Evolutionary conservation across 1,284 basidiomycete genomes (phyloP).

Genomic region (Cutaneotrichosporon sp.): DNA sequence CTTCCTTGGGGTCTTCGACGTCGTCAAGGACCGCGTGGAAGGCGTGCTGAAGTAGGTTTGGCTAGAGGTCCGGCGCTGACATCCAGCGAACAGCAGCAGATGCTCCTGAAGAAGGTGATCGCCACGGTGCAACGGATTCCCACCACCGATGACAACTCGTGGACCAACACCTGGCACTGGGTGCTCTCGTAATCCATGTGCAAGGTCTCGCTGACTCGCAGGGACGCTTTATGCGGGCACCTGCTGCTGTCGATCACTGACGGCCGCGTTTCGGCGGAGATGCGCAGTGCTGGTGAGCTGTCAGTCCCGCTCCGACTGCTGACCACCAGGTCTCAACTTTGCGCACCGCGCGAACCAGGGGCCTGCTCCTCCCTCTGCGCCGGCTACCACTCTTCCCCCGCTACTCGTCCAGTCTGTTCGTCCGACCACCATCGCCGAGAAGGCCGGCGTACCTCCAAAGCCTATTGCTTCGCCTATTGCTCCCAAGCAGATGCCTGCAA

Average conservation of each 20-base stretch:
- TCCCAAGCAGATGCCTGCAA: conserved; percentile 20
- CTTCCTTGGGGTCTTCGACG: conserved; percentile 91
- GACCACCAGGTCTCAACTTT: conserved; percentile 83
- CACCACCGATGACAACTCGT: conserved; percentile 63
- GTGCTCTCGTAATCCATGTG: conserved; percentile 60
- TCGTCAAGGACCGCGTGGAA: conserved; percentile 88
- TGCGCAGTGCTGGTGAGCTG: conserved; percentile 80
- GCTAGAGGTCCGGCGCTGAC: conserved; percentile 7
- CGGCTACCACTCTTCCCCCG: conserved; percentile 41
- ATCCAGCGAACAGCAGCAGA: conserved; percentile 71
- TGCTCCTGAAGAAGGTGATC: conserved; percentile 85
- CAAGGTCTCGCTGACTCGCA: conserved; percentile 52
- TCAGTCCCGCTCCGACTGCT: neutral
- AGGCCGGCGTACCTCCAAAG: conserved; percentile 45
- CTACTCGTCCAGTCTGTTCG: neutral
- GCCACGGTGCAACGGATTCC: conserved; percentile 64
- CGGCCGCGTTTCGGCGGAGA: conserved; percentile 84
- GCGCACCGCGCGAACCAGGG: conserved; percentile 56
- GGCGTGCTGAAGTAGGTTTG: conserved; percentile 70
- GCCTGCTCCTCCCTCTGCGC: conserved; percentile 48
- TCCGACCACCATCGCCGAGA: neutral
- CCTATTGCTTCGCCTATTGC: conserved; percentile 23
- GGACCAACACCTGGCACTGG: conserved; percentile 99
- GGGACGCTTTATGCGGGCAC: conserved; percentile 88
- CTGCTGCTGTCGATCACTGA: conserved; percentile 86